Percentiles rank a stretch among this genome's conserved stretches.
Conservation (phyloP, 2,329 filamentous ascomycete species). For the Raffaelea arxii region DNA sequence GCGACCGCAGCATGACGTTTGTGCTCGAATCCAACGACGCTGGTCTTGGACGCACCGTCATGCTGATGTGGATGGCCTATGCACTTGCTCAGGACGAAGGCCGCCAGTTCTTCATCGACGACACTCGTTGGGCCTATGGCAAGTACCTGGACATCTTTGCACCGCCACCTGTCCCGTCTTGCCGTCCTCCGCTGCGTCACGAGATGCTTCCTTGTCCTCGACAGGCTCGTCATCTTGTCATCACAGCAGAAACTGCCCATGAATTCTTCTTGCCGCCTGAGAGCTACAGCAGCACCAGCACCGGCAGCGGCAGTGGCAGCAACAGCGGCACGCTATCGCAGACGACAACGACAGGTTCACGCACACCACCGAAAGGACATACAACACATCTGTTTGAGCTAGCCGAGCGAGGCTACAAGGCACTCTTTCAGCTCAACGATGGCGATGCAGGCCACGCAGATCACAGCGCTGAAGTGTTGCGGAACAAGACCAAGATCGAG, state of each 20-base stretch:
- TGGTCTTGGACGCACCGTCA: slow-evolving; percentile 65
- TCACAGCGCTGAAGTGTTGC: slow-evolving; percentile 47
- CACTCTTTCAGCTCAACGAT: slow-evolving; percentile 58
- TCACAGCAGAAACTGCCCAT: slow-evolving; percentile 57
- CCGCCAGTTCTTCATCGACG: slow-evolving; percentile 74
- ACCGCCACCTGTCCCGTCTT: slow-evolving; percentile 53
- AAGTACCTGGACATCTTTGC: slow-evolving; percentile 64
- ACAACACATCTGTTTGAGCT: slow-evolving; percentile 52
- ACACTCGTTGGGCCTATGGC: slow-evolving; percentile 76
- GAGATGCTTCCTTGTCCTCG: slow-evolving; percentile 74
- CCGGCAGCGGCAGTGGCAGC: too few species aligned
- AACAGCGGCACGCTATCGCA: slow-evolving; percentile 42
- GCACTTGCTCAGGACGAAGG: slow-evolving; percentile 66
- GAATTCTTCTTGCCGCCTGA: slow-evolving; percentile 52
- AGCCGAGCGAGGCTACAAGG: slow-evolving; percentile 60
- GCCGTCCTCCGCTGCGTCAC: slow-evolving; percentile 61
- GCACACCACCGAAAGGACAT: too few species aligned
- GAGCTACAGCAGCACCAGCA: slow-evolving; percentile 18
- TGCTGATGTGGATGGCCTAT: slow-evolving; percentile 78
- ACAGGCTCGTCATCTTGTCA: slow-evolving; percentile 62
- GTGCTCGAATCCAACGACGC: slow-evolving; percentile 66
- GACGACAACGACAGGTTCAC: too few species aligned
- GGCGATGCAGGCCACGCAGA: slow-evolving; percentile 58
- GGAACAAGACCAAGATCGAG: slow-evolving; percentile 30
- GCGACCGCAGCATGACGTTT: slow-evolving; percentile 65